These are phyloP conservation scores for Cadophora gregata DNA, from an alignment of 2,329 filamentous ascomycete species.

Conservation along the genomic window DNA sequence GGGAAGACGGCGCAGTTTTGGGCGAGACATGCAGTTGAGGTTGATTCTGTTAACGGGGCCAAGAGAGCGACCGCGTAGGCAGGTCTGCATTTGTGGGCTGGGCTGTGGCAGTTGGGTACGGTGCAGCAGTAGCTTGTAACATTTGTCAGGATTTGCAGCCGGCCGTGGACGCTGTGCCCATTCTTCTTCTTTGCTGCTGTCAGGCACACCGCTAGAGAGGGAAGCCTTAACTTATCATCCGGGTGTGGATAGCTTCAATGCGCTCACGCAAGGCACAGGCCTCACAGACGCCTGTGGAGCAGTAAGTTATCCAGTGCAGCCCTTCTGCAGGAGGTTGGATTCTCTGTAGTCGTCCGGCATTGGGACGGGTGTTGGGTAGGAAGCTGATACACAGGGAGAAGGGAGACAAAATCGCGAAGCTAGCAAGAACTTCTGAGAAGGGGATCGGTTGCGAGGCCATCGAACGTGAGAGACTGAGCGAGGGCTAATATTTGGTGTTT, in stretches of 20 bases:
- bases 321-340: background rate
- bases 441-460: conserved; percentile 1
- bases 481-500: conserved; percentile 1
- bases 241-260: conserved; percentile 15
- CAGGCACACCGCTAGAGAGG: conserved; percentile 27
- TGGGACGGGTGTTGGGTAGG: background rate
- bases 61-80: background rate
- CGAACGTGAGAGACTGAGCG: background rate
- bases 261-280: background rate
- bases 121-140: background rate
- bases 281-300: background rate
- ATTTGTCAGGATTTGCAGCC: conserved; percentile 11
- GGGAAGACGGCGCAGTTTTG: conserved; percentile 14
- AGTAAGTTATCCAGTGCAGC: background rate
- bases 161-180: conserved; percentile 1
- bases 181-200: conserved; percentile 12
- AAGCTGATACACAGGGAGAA: background rate
- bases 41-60: background rate
- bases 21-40: background rate
- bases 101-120: conserved; percentile 9
- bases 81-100: background rate
- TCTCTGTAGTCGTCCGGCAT: background rate
- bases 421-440: background rate
- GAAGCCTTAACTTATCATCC: conserved; percentile 9
- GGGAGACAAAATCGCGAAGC: background rate